These are phyloP conservation scores for Leishmania guyanensis DNA, from an alignment of 208 protist genomes.

Conservation along the genomic window DNA sequence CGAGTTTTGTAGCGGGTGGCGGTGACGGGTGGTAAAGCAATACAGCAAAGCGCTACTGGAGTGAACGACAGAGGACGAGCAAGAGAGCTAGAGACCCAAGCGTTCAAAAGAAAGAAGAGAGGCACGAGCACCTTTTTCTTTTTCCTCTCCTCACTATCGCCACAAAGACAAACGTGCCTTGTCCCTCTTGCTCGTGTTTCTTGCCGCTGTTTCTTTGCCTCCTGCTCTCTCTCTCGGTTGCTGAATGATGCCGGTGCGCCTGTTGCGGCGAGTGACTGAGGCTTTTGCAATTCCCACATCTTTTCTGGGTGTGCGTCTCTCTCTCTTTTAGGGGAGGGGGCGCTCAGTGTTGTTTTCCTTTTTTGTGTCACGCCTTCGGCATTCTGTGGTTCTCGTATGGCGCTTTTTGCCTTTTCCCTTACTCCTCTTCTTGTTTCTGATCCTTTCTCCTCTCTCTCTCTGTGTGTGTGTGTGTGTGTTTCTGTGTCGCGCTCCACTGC, in stretches of 20 bases:
- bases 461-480: neutral
- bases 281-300: neutral
- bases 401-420: neutral
- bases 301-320: neutral
- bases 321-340: neutral
- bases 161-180: neutral
- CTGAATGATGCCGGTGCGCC: neutral
- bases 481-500: neutral
- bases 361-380: neutral
- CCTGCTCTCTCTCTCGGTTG: neutral
- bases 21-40: neutral
- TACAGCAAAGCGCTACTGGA: neutral
- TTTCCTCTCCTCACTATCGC: neutral
- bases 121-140: neutral
- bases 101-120: neutral
- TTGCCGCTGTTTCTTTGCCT: neutral
- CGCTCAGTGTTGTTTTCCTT: neutral
- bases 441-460: neutral
- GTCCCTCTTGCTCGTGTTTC: neutral
- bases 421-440: neutral
- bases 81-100: neutral
- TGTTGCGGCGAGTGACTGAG: neutral
- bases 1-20: no score
- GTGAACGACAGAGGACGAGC: neutral
- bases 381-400: neutral